These are phyloP conservation scores for Whalleya microplaca DNA, from an alignment of 2,329 filamentous ascomycete species.

Conservation along the genomic window DNA sequence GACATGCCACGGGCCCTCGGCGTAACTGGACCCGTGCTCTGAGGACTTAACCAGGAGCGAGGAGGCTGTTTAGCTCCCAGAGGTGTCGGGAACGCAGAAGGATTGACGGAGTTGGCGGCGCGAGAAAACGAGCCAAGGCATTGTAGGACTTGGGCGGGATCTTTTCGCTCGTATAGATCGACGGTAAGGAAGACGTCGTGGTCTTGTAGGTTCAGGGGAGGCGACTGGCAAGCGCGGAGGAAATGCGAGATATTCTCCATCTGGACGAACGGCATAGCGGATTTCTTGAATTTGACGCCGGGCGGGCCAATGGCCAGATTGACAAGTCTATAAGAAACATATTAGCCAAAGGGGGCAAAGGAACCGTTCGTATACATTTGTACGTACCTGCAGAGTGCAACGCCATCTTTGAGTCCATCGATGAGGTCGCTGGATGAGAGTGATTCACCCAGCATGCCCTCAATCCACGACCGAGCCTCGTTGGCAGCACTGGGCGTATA, in stretches of 20 bases:
- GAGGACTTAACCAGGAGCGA: slow-evolving; percentile 62
- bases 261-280: slow-evolving; percentile 95
- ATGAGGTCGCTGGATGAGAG: slow-evolving; percentile 78
- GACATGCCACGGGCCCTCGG: slow-evolving; percentile 55
- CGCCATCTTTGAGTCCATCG: slow-evolving; percentile 85
- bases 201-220: slow-evolving; percentile 83
- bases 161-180: slow-evolving; percentile 93
- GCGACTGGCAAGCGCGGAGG: slow-evolving; percentile 81
- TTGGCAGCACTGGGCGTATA: slow-evolving; percentile 91
- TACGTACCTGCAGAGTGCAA: slow-evolving; percentile 85
- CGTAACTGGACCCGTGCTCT: slow-evolving; percentile 62
- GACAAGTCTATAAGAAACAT: slow-evolving; percentile 62
- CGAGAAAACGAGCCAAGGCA: slow-evolving; percentile 92
- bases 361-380: slow-evolving; percentile 6
- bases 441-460: slow-evolving; percentile 74
- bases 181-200: slow-evolving; percentile 98
- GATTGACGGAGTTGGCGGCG: slow-evolving; percentile 75
- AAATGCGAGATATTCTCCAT: slow-evolving; percentile 99
- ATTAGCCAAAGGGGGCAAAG: slow-evolving; percentile 26
- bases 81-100: slow-evolving; percentile 70
- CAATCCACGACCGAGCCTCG: slow-evolving; percentile 85
- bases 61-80: slow-evolving; percentile 74
- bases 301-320: slow-evolving; percentile 79
- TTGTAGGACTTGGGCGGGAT: slow-evolving; percentile 93
- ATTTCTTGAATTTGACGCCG: slow-evolving; percentile 87